Base-by-base conservation (phyloP, 2,329 filamentous ascomycete species). In the Bimuria novae-zelandiae region DNA sequence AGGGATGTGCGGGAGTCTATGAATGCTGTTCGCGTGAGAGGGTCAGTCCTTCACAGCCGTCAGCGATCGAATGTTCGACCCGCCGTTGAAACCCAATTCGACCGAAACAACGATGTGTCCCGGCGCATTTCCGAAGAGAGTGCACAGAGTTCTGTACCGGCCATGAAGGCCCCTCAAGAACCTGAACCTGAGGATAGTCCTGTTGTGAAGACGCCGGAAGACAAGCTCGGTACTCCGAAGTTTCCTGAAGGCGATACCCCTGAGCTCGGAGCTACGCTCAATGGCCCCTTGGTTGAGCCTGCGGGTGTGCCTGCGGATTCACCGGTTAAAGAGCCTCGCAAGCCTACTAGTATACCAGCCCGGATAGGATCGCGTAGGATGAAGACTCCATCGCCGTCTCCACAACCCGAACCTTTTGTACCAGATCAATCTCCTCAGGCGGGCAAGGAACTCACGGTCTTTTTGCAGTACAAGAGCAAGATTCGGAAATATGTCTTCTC, bases 401-500 rank as follows among this genome's bases (percentile, higher is more conserved):
- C 78, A 11, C 76, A 77, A 17, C 65, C 67, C 7, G 68, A 70
- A 11, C 75, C 77, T 50, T 80, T 77, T 50, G 67, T 78, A n/a
- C 74, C 77, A 3, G 78, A 80, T 29, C 73, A 77, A 25, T 89
- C 89, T 0, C 91, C 90, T 7, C 87, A 89, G 30, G 80, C 86
- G 6, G 88, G 87, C 7, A 96, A 96, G 70, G 92, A 97, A 62
- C 80, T 99, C 45, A 97, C 93, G 0, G 78, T 99, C 33, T 99
- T 97, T 72, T 75, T 97, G 56, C 93, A 97, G 75, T 97, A 97
- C 77, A 96, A 95, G 72, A 94, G 89, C 64, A 94, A 94, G 71
- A 92, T 97, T 63, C 97, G 97, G 76, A 97, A 97, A 72, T 95
- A 95, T 70, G 86, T 96, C 14, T 82, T 97, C 29, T 79, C 90